Base-by-base conservation (phyloP, 176 grass and related monocot species). In the Guadua angustifolia region DNA sequence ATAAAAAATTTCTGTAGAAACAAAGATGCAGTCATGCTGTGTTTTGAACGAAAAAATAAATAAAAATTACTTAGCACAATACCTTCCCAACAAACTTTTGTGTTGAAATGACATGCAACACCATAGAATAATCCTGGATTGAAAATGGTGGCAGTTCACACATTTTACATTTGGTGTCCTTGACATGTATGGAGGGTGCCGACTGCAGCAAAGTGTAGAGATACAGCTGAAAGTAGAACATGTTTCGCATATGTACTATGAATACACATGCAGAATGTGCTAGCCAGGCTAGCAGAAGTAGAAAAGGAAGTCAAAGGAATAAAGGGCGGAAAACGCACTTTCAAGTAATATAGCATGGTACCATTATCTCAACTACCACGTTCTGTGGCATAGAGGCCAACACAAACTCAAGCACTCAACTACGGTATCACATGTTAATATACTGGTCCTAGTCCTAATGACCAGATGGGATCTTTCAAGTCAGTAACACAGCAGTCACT, bases 381-480 rank as follows among this genome's bases (percentile, higher is more conserved):
- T n/a, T 69, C 49, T 66, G 82, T 53, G 38, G 49, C 16, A 1
- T 38, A 58, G 22, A 59, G 17, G 73, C 61, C 36, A 58, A 45
- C 11, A n/a, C 5, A 25, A 59, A 59, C 57, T 12, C n/a, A 25
- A 38, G 39, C 14, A 19, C 18, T 39, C 29, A 53, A 64, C 35
- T 29, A 79, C 42, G 10, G 40, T 40, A 6, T 22, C 47, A 45
- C 39, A 56, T 13, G 49, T 73, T 25, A 36, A 35, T 49, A 47
- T 1, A 9, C 24, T 16, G 59, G 14, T 52, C 56, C 71, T 29
- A 71, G 14, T 52, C 56, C 71, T 29, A 71, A 47, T 5, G 7
- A 86, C 16, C 25, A 16, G 46, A 75, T 13, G 18, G 72, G 69
- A 68, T 58, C 29, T 87, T 76, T 52, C 3, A 77, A 70, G 51